Percentiles rank a stretch among this genome's conserved stretches.
These are phyloP conservation scores for Schizophyllum commune DNA, from an alignment of 1,284 basidiomycete species.

Conservation along the genomic window DNA sequence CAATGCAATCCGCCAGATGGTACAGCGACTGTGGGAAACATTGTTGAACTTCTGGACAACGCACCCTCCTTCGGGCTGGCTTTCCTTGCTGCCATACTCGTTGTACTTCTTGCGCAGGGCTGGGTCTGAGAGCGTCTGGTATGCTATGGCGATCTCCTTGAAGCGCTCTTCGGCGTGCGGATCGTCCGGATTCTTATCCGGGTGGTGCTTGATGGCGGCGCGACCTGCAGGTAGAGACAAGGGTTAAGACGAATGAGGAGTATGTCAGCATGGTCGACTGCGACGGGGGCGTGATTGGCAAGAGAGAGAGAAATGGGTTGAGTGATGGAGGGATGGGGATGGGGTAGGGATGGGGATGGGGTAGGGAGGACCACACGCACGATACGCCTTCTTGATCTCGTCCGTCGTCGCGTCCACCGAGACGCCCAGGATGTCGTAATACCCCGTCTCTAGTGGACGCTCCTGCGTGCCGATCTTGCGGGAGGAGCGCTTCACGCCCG, in stretches of 20 bases:
- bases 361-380: conserved; percentile 32
- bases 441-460: conserved; percentile 81
- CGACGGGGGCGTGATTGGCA: background rate
- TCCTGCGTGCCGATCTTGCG: conserved; percentile 83
- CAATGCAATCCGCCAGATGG: no score
- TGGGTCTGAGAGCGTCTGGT: conserved; percentile 85
- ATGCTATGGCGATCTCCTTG: conserved; percentile 84
- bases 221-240: conserved; percentile 45
- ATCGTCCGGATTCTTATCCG: conserved; percentile 92
- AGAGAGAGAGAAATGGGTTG: background rate
- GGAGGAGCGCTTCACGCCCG: conserved; percentile 28
- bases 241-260: background rate
- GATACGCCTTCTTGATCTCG: conserved; percentile 95
- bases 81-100: conserved; percentile 80
- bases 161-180: conserved; percentile 87
- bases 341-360: conserved; percentile 1
- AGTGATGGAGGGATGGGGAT: background rate
- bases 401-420: conserved; percentile 69
- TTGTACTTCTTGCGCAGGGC: conserved; percentile 88
- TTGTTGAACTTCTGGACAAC: no score
- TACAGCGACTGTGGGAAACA: no score
- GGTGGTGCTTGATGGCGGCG: conserved; percentile 88
- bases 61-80: conserved; percentile 54
- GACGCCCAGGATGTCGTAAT: conserved; percentile 82
- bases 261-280: background rate